A percentile compares a stretch with the other conserved stretches of the same genome.
Conservation (phyloP, 2,329 filamentous ascomycete species). For the Tolypocladium sp. region DNA sequence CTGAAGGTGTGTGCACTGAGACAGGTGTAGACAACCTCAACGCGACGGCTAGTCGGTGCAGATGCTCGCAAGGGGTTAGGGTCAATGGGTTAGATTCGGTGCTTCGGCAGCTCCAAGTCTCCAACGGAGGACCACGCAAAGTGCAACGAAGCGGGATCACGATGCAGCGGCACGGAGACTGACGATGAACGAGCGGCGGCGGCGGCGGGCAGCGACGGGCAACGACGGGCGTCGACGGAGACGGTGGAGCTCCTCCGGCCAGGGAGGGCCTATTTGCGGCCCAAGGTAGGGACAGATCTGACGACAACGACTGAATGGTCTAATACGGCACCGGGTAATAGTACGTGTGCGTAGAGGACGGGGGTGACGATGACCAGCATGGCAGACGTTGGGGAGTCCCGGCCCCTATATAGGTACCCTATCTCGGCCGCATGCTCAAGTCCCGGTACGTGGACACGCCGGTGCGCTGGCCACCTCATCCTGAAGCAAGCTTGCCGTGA, state of each 20-base stretch:
- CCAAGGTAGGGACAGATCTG: neutral
- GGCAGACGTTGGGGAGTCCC: neutral
- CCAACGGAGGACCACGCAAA: neutral
- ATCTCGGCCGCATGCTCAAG: neutral
- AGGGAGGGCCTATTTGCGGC: neutral
- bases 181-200: neutral
- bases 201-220: neutral
- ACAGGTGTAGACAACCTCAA: neutral
- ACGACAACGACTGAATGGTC: neutral
- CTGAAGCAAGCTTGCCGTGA: neutral
- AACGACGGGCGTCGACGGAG: neutral
- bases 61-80: neutral
- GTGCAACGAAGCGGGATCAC: too few species aligned
- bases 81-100: neutral
- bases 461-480: neutral
- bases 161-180: neutral
- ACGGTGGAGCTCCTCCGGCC: neutral
- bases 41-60: neutral
- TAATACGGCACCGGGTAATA: neutral
- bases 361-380: neutral
- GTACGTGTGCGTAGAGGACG: neutral
- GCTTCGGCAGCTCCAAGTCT: neutral
- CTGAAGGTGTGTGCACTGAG: constrained; percentile 1
- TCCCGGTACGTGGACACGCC: neutral
- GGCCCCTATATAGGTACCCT: neutral